phyloP scores from a whole-genome alignment of 2,329 filamentous ascomycete genomes.

The Aureobasidium mangrovei region DNA sequence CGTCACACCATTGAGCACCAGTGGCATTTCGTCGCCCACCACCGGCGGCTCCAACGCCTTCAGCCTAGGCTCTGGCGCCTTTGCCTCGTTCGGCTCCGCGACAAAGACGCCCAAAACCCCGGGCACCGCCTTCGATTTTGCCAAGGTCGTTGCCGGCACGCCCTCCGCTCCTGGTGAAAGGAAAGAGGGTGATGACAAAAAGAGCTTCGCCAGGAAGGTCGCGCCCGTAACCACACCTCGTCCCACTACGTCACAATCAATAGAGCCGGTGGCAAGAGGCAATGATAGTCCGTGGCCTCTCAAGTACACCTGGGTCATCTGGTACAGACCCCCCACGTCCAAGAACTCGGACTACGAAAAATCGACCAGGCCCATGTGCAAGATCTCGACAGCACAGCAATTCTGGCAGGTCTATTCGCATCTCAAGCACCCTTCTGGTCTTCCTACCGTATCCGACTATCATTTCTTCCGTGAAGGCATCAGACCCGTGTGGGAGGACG shows the following conservation, averaged over 20 bases:
- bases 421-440: constrained; percentile 75
- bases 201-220: constrained; percentile 15
- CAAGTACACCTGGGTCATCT: constrained; percentile 88
- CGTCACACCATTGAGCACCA: constrained; percentile 60
- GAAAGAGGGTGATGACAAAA: constrained; percentile 44
- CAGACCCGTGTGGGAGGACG: constrained; percentile 95
- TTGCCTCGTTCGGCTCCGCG: constrained; percentile 81
- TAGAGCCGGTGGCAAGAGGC: constrained; percentile 28
- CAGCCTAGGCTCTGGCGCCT: constrained; percentile 86
- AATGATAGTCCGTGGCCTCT: constrained; percentile 43
- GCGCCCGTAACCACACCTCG: constrained; percentile 12
- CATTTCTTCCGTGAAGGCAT: constrained; percentile 97
- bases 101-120: constrained; percentile 81
- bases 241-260: constrained; percentile 16
- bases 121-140: constrained; percentile 70
- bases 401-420: constrained; percentile 88
- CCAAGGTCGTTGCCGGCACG: constrained; percentile 44
- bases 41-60: constrained; percentile 75
- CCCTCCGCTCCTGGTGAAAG: constrained; percentile 50
- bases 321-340: constrained; percentile 92
- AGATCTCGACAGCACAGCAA: constrained; percentile 73
- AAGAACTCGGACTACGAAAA: constrained; percentile 99
- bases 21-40: constrained; percentile 62
- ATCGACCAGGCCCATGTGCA: constrained; percentile 78
- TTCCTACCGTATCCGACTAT: constrained; percentile 92